Conservation (phyloP, 176 grass and related monocot species). For the Triticum dicoccoides region DNA sequence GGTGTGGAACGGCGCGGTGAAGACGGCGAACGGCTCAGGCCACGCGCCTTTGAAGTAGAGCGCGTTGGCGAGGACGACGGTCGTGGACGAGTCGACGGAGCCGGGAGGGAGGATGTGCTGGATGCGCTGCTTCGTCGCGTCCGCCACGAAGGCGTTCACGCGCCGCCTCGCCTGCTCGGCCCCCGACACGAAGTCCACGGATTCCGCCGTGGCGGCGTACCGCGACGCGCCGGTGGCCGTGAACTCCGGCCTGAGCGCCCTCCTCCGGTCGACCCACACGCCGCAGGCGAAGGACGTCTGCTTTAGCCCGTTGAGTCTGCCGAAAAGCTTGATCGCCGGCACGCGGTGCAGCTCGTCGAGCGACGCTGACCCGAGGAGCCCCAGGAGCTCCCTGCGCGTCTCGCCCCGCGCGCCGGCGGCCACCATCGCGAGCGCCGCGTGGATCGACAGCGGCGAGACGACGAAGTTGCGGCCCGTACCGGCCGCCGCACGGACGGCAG, state of each 20-base stretch:
- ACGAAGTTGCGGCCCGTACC: not conserved
- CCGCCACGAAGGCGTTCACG: not conserved
- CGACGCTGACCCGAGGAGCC: not conserved
- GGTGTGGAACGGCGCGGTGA: not conserved
- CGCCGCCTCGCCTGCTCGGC: not conserved
- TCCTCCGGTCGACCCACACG: not conserved
- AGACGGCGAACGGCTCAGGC: not conserved
- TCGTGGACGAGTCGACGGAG: not conserved
- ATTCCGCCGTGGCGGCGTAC: not conserved
- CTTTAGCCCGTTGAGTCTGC: not conserved
- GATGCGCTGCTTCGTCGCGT: not conserved
- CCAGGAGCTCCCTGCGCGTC: slow-evolving; percentile 20
- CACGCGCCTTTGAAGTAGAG: not conserved
- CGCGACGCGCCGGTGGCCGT: not conserved
- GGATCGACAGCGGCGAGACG: slow-evolving; percentile 19
- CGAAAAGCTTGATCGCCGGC: not conserved
- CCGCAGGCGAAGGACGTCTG: slow-evolving; percentile 31
- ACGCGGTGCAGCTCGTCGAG: not conserved
- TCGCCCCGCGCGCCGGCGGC: not conserved
- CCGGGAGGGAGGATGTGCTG: not conserved
- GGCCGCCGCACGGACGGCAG: no score
- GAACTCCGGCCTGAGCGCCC: not conserved
- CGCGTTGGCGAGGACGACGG: slow-evolving; percentile 13
- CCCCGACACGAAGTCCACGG: not conserved
- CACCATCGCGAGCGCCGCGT: slow-evolving; percentile 28